Base-by-base conservation (phyloP, 1,284 basidiomycete species). In the Uromyces viciae-fabae region DNA sequence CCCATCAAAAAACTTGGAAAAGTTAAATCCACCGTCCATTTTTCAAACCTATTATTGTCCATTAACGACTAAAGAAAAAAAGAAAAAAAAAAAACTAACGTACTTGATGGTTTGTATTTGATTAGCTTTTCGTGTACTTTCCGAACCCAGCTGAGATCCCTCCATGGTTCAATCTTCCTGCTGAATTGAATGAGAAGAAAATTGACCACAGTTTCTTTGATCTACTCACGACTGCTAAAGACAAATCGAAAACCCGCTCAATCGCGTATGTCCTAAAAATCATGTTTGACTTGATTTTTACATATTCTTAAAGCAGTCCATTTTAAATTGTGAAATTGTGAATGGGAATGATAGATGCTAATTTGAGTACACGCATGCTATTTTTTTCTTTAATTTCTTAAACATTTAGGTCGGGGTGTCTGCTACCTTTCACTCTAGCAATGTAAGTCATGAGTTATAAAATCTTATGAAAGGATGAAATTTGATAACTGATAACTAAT, bases 1-100 rank as follows among this genome's bases (percentile, higher is more conserved):
- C 75, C 75, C 25, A 28, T 28, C 19, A 31, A 31, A 28, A 76
- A 76, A 46, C 60, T 66, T 43, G 75, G 60, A 64, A 66, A 60
- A 31, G 75, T 76, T 31, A 46, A 36, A 28, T 49, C 19, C 62
- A 9, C 40, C 17, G 38, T 49, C 25, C n/a, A 4, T 17, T 31
- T 19, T 5, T 31, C 22, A 64, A 33, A 64, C 60, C 28, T 25
- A 7, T 64, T 33, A 31, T 28, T 28, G 14, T 4, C 54, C 54
- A 4, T 64, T 33, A 64, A 64, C 22, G 19, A n/a, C n/a, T n/a
- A n/a, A n/a, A n/a, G n/a, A n/a, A n/a, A n/a, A n/a, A n/a, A n/a
- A n/a, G n/a, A n/a, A n/a, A n/a, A n/a, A n/a, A n/a, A n/a, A n/a
- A n/a, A n/a, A n/a, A n/a, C n/a, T n/a, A n/a, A n/a, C n/a, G n/a